A percentile compares a stretch with the other conserved stretches of the same genome.
These are phyloP conservation scores for Artomyces pyxidatus DNA, from an alignment of 768 basidiomycete genomes.

Conservation along the genomic window DNA sequence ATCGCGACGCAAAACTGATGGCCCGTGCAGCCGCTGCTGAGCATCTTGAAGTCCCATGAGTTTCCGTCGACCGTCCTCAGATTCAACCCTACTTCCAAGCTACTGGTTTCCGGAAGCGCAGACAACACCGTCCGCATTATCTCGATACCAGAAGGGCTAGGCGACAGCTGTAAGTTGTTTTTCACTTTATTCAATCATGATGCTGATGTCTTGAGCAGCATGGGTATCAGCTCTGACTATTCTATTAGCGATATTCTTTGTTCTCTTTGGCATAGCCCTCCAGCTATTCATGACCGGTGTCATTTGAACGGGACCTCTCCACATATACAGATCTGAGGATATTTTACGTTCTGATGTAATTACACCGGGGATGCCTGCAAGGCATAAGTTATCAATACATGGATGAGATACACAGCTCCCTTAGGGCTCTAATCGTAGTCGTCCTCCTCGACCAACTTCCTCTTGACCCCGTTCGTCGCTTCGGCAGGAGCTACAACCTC, in stretches of 20 bases:
- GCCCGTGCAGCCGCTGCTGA: conserved; percentile 63
- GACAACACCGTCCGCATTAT: conserved; percentile 83
- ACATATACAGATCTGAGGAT: neutral
- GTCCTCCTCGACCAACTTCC: conserved; percentile 80
- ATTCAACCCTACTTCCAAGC: conserved; percentile 77
- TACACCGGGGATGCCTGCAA: neutral
- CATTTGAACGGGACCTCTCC: neutral
- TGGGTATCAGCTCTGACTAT: conserved; percentile 24
- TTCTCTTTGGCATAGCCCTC: conserved; percentile 24
- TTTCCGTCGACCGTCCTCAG: conserved; percentile 85
- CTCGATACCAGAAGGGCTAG: conserved; percentile 52
- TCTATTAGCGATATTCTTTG: conserved; percentile 20
- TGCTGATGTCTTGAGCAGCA: conserved; percentile 12
- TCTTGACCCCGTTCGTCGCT: conserved; percentile 50
- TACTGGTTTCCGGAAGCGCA: conserved; percentile 84
- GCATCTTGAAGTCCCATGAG: conserved; percentile 90
- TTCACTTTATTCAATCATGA: neutral
- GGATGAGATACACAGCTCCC: neutral
- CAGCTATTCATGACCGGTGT: conserved; percentile 10
- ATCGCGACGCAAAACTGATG: conserved; percentile 1
- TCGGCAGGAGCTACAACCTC: conserved; percentile 41
- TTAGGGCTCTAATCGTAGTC: conserved; percentile 55
- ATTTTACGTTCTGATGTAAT: neutral
- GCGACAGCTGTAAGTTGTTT: conserved; percentile 19
- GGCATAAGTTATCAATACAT: neutral